Conservation (phyloP, 1,284 basidiomycete genomes). For the Cryptococcus sp. region DNA sequence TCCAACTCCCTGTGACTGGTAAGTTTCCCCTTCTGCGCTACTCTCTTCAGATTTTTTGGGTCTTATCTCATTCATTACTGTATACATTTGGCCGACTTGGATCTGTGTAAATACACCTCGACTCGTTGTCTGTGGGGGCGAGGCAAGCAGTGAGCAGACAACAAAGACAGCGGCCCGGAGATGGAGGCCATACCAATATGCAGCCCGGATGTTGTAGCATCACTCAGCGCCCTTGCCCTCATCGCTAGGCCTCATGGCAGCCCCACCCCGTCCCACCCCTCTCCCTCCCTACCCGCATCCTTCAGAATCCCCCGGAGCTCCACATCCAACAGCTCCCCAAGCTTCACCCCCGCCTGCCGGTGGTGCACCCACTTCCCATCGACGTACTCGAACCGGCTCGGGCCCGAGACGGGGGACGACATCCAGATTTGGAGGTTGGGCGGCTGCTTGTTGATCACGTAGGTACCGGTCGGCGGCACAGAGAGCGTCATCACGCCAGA, state of each 20-base stretch:
- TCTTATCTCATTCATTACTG: too few species aligned
- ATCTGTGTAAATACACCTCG: too few species aligned
- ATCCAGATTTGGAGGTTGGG: constrained; percentile 99
- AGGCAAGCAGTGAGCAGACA: background rate
- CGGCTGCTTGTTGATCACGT: constrained; percentile 99
- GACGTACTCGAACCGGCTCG: constrained; percentile 80
- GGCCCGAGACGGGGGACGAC: constrained; percentile 84
- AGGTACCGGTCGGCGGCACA: constrained; percentile 82
- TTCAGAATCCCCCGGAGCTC: constrained; percentile 37
- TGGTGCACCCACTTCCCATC: constrained; percentile 66
- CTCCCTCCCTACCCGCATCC: constrained; percentile 56
- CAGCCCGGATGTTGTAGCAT: background rate
- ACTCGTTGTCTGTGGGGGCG: background rate
- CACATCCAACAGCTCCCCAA: constrained; percentile 64
- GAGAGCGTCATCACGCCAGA: constrained; percentile 85
- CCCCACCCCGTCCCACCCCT: constrained; percentile 37
- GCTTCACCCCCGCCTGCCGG: constrained; percentile 59
- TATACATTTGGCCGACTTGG: too few species aligned
- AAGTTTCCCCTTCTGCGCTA: too few species aligned
- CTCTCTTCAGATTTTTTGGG: too few species aligned
- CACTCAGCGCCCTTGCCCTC: background rate
- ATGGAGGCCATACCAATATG: background rate
- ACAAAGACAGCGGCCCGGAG: background rate
- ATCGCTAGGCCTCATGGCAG: constrained; percentile 19
- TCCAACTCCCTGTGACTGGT: too few species aligned